Conservation (phyloP, 75 land plant genomes). For the Ceratopteris richardii region DNA sequence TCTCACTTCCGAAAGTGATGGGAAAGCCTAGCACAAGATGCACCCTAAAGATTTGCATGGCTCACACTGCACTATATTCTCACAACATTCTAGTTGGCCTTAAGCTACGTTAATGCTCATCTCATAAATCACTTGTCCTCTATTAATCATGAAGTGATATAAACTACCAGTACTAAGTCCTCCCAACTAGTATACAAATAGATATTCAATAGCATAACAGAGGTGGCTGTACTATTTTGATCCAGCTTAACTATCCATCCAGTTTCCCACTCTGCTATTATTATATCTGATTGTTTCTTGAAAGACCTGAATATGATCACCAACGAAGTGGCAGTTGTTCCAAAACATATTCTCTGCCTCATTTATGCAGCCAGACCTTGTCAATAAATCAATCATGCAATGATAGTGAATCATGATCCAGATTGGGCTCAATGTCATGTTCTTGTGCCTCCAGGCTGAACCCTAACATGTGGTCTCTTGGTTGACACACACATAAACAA, state of each 20-base stretch:
- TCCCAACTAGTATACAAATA: slow-evolving; percentile 11
- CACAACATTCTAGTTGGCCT: too few relatives aligned
- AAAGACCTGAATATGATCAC: slow-evolving; percentile 36
- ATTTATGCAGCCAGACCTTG: slow-evolving; percentile 31
- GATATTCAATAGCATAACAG: slow-evolving; percentile 11
- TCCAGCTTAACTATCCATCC: slow-evolving; percentile 27
- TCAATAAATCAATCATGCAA: slow-evolving; percentile 22
- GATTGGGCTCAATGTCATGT: slow-evolving; percentile 6
- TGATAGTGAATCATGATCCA: slow-evolving; percentile 9
- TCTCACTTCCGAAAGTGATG: too few relatives aligned
- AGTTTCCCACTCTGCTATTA: slow-evolving; percentile 33
- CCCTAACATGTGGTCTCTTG: neutral
- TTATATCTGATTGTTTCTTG: slow-evolving; percentile 21
- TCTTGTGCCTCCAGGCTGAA: slow-evolving; percentile 3
- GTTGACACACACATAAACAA: neutral
- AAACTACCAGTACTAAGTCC: slow-evolving; percentile 6
- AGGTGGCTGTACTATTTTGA: slow-evolving; percentile 20
- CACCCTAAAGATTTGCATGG: too few relatives aligned
- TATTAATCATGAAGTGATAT: too few relatives aligned
- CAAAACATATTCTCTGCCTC: slow-evolving; percentile 39
- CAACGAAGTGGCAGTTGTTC: slow-evolving; percentile 40
- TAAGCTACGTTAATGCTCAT: too few relatives aligned
- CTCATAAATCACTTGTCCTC: too few relatives aligned
- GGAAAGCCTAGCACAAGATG: too few relatives aligned
- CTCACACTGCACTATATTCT: too few relatives aligned